These are phyloP conservation scores for Saitozyma podzolica DNA, from an alignment of 768 basidiomycete species.

Conservation along the genomic window DNA sequence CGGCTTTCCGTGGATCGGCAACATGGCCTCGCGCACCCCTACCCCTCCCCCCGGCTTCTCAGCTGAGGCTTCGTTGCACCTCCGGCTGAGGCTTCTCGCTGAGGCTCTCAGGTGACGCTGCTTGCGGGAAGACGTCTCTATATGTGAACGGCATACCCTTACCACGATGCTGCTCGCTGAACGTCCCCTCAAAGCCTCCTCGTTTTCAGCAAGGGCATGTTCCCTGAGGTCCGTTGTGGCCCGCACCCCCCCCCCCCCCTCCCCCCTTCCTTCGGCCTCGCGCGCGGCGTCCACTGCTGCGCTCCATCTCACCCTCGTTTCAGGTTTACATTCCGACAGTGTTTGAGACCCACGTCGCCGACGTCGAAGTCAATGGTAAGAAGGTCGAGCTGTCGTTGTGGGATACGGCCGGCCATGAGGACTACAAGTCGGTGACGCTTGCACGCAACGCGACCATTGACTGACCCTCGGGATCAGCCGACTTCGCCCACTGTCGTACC, in stretches of 20 bases:
- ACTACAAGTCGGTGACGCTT: slow-evolving; percentile 68
- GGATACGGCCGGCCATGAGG: slow-evolving; percentile 99
- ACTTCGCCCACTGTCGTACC: slow-evolving; percentile 94
- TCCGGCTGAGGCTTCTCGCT: neutral
- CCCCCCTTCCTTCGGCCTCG: no score
- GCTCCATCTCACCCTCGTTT: neutral
- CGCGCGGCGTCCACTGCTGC: no score
- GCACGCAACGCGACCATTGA: no score
- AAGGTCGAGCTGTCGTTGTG: slow-evolving; percentile 97
- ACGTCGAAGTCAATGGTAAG: slow-evolving; percentile 97
- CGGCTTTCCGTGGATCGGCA: no score
- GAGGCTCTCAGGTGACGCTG: slow-evolving; percentile 73
- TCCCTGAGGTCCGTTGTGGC: slow-evolving; percentile 42
- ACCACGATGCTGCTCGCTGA: neutral
- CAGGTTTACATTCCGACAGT: slow-evolving; percentile 99
- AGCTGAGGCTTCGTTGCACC: neutral
- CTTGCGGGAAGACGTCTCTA: slow-evolving; percentile 76
- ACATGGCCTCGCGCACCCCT: no score
- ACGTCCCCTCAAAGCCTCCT: slow-evolving; percentile 26
- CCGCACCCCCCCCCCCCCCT: no score
- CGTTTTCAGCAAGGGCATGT: slow-evolving; percentile 49
- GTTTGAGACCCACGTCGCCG: slow-evolving; percentile 99
- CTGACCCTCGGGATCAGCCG: slow-evolving; percentile 55
- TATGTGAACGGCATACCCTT: slow-evolving; percentile 2
- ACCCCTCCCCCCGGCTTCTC: no score